A percentile compares a stretch with the other conserved stretches of the same genome.
These are phyloP conservation scores for Hemileia vastatrix DNA, from an alignment of 1,284 basidiomycete genomes.

Conservation along the genomic window DNA sequence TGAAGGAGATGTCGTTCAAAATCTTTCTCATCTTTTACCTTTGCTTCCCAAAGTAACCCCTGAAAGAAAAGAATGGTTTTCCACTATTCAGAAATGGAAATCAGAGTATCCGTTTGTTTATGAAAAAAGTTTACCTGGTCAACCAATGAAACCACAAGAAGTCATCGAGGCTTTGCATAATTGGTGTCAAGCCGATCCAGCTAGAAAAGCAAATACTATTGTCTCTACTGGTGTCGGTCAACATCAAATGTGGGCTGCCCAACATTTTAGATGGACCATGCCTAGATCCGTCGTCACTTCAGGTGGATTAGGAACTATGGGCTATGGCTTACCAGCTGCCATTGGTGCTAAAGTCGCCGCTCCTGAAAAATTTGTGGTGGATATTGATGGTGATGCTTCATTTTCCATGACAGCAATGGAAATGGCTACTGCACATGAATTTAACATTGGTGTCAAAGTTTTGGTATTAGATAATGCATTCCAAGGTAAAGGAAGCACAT, in stretches of 20 bases:
- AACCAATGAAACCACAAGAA: conserved; percentile 88
- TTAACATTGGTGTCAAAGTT: conserved; percentile 83
- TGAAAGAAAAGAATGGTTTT: conserved; percentile 65
- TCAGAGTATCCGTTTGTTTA: conserved; percentile 80
- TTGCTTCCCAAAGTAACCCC: conserved; percentile 54
- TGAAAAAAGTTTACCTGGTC: conserved; percentile 51
- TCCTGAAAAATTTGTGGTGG: conserved; percentile 84
- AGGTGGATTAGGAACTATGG: conserved; percentile 92
- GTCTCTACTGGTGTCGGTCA: conserved; percentile 93
- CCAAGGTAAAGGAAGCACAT: conserved; percentile 40
- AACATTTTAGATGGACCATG: conserved; percentile 80
- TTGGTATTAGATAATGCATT: conserved; percentile 46
- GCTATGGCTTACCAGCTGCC: conserved; percentile 85
- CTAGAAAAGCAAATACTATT: conserved; percentile 76
- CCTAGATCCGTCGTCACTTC: conserved; percentile 86
- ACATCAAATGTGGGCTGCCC: conserved; percentile 99
- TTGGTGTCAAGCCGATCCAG: conserved; percentile 52
- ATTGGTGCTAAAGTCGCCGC: conserved; percentile 95
- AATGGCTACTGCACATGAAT: conserved; percentile 82
- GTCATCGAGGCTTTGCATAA: conserved; percentile 81
- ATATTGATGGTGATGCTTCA: conserved; percentile 94
- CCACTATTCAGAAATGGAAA: conserved; percentile 77
- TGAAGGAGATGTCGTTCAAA: conserved; percentile 81
- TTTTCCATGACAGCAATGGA: conserved; percentile 99
- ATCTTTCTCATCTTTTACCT: conserved; percentile 70